phyloP scores from a whole-genome alignment of 495 filamentous ascomycete species.

The Cercophora samala region DNA sequence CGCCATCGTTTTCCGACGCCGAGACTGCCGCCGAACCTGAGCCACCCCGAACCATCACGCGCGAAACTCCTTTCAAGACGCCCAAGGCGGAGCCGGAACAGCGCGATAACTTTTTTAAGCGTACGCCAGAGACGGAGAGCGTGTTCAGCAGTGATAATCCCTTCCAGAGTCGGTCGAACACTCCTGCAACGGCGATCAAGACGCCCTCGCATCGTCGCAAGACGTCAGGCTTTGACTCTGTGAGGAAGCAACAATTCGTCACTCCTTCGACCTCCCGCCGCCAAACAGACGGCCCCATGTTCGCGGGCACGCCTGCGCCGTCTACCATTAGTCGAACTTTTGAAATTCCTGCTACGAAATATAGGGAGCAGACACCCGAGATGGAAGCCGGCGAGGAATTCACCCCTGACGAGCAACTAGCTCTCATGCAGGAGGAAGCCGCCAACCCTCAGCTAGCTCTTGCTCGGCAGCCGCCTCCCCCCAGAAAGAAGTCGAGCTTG shows the following conservation, averaged over 20 bases:
- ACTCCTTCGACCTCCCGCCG: constrained; percentile 34
- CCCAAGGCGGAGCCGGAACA: constrained; percentile 47
- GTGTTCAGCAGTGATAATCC: constrained; percentile 88
- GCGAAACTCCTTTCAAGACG: constrained; percentile 32
- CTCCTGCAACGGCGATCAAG: constrained; percentile 33
- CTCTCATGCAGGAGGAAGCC: constrained; percentile 61
- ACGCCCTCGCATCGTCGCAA: constrained; percentile 43
- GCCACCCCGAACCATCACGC: constrained; percentile 24
- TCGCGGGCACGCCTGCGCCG: constrained; percentile 23
- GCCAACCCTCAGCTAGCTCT: constrained; percentile 31
- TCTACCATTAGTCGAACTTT: constrained; percentile 43
- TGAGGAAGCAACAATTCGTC: constrained; percentile 22
- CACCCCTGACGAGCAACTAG: constrained; percentile 82
- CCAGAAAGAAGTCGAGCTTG: constrained; percentile 26
- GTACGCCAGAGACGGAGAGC: constrained; percentile 48
- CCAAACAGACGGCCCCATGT: constrained; percentile 35
- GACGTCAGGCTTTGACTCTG: constrained; percentile 31
- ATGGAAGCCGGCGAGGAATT: constrained; percentile 82
- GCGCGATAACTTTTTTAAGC: constrained; percentile 42
- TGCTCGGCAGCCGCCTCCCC: constrained; percentile 26
- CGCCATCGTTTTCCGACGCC: constrained; percentile 42
- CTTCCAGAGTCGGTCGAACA: constrained; percentile 77
- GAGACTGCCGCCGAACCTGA: constrained; percentile 50
- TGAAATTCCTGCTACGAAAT: constrained; percentile 43
- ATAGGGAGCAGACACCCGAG: constrained; percentile 26